Base-by-base conservation (phyloP, 2,329 filamentous ascomycete species). In the Claviceps purpurea region DNA sequence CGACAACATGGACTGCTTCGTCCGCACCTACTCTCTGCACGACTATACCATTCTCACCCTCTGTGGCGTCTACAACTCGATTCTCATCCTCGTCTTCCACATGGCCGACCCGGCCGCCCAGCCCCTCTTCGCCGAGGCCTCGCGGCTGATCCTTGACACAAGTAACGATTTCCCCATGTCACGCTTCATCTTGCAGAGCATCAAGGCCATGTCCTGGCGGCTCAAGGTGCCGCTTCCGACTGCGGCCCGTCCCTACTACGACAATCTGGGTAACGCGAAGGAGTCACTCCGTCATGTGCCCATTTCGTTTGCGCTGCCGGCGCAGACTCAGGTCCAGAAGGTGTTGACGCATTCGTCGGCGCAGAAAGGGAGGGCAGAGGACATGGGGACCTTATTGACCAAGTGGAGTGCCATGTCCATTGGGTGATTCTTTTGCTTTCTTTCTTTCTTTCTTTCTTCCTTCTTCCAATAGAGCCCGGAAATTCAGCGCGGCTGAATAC, bases 31-130 rank as follows among this genome's bases (percentile, higher is more conserved):
- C 13, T 49, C 46, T 2, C 40, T 56, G 11, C 47, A 47, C 8
- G 53, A 56, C 16, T 58, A 59, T 42, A 54, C 57, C 10, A 53
- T 51, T 49, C 53, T 56, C 42, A 49, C 42, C 18, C n/a, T 55
- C 8, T 55, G 50, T 47, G 56, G 56, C 18, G 50, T 52, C 8
- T 56, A 56, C 51, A 56, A 55, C 38, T 50, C 49, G 1, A 54
- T 54, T 6, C 18, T 55, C 13, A 54, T 53, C 20, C 37, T 56
- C 14, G 51, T 56, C 7, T 52, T 50, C 3, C 47, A 57, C 13
- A 42, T 58, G 37, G 26, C 45, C 20, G 51, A 55, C 18, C 14
- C 49, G 37, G 41, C 38, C 10, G 47, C 55, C 18, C 53, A 51
- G 10, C 26, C 34, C 4, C 47, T 54, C 11, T 58, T 59, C 40